These are phyloP conservation scores for Ogataea haglerorum DNA, from an alignment of 805 yeast species.

Conservation along the genomic window DNA sequence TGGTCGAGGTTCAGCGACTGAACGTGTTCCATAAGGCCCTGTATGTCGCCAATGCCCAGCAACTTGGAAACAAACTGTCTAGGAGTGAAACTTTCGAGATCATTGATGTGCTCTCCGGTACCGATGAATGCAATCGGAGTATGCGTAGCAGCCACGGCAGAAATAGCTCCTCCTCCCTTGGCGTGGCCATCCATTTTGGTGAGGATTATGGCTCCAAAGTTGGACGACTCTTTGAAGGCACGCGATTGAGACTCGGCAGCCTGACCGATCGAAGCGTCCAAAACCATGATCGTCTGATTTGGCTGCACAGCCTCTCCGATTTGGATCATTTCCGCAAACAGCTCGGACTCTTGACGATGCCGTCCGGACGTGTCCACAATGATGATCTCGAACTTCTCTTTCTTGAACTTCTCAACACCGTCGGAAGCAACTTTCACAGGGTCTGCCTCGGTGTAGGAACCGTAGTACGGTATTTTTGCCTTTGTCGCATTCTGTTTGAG, in stretches of 20 bases:
- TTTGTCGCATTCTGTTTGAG: slow-evolving; percentile 95
- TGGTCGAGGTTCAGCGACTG: slow-evolving; percentile 84
- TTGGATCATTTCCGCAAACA: slow-evolving; percentile 93
- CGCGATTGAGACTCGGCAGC: slow-evolving; percentile 94
- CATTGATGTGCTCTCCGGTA: slow-evolving; percentile 96
- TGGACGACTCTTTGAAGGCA: slow-evolving; percentile 89
- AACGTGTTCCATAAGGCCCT: slow-evolving; percentile 91
- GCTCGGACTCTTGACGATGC: slow-evolving; percentile 89
- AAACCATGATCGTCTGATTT: slow-evolving; percentile 95
- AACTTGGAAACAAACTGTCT: slow-evolving; percentile 85
- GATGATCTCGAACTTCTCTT: slow-evolving; percentile 87
- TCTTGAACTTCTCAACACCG: slow-evolving; percentile 88
- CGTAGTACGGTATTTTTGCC: slow-evolving; percentile 91
- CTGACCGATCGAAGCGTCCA: slow-evolving; percentile 97
- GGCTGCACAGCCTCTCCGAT: slow-evolving; percentile 85
- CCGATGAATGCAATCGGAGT: slow-evolving; percentile 96
- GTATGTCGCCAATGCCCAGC: slow-evolving; percentile 93
- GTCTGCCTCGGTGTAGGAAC: slow-evolving; percentile 92
- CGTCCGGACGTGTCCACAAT: slow-evolving; percentile 98
- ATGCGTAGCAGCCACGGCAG: slow-evolving; percentile 95
- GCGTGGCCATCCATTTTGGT: slow-evolving; percentile 99
- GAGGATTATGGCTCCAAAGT: slow-evolving; percentile 91
- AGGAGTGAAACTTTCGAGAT: slow-evolving; percentile 88
- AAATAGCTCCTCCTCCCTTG: slow-evolving; percentile 98
- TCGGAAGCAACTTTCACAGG: slow-evolving; percentile 89